Base-by-base conservation (phyloP, 768 basidiomycete species). In the Calocera cornea region DNA sequence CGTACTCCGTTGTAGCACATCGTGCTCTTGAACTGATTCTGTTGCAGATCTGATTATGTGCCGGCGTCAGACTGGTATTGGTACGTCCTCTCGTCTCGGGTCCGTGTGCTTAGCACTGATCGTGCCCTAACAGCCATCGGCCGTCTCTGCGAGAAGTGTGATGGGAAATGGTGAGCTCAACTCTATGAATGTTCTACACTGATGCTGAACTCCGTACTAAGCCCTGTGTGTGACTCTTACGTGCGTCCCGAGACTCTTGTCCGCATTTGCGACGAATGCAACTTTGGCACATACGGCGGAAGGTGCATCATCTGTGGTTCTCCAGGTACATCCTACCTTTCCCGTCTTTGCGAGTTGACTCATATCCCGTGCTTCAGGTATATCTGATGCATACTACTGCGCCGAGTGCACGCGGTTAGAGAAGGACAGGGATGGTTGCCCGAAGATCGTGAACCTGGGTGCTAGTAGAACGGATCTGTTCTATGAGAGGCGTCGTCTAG, bases 351-450 rank as follows among this genome's bases (percentile, higher is more conserved):
- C 47, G 22, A 2, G 47, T 60, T 34, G n/a, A 14, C n/a, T 60
- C 29, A 29, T 34, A 16, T 66, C n/a, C 66, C 34, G 2, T 16
- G n/a, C n/a, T 12, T 14, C 66, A 95, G 95, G 95, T 74, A 97
- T 99, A 64, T 97, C 95, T 29, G 97, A 99, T 75, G 97, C 97
- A 1, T 98, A 98, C 77, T 99, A 99, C 74, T 99, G 97, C 70
- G 95, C 95, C 0, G 94, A 95, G 79, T 97, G 92, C 74, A 93
- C 90, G n/a, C 82, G 95, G 64, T 79, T 98, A 64, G 97, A 99
- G 76, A 98, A 98, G 75, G 95, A 97, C 73, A 82, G 97, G 38
- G 97, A 99, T 77, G 97, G 97, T 0, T 99, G 97, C 80, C 94
- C 94, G 8, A 98, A 97, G 84, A 93, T 95, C 73, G 92, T 95